phyloP scores from a whole-genome alignment of 768 basidiomycete genomes.

The Mycena vitilis region DNA sequence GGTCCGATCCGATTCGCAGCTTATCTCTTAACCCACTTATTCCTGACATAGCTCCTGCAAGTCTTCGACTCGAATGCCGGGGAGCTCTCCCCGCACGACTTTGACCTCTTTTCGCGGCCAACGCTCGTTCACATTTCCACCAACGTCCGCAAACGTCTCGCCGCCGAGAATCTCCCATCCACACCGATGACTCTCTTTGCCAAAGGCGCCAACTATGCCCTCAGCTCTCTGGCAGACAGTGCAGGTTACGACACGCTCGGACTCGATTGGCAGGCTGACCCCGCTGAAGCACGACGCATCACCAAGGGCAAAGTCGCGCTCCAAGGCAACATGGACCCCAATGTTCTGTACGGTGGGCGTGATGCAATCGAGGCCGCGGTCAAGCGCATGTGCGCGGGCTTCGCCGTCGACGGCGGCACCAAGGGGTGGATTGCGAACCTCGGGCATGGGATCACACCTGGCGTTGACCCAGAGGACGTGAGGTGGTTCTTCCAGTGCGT shows the following conservation, averaged over 20 bases:
- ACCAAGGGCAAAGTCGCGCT: conserved; percentile 75
- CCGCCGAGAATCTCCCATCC: conserved; percentile 60
- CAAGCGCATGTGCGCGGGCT: conserved; percentile 83
- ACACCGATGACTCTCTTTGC: conserved; percentile 94
- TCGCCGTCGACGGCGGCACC: conserved; percentile 65
- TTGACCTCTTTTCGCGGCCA: conserved; percentile 85
- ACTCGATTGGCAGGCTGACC: conserved; percentile 92
- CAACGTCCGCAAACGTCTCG: conserved; percentile 72
- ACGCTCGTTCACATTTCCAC: conserved; percentile 78
- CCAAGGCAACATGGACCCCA: conserved; percentile 96
- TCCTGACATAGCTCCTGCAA: conserved; percentile 79
- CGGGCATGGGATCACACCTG: conserved; percentile 97
- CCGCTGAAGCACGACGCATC: conserved; percentile 71
- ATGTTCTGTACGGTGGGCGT: conserved; percentile 84
- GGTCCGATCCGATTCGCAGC: conserved; percentile 56
- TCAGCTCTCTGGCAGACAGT: conserved; percentile 67
- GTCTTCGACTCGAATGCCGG: conserved; percentile 98
- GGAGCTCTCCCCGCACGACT: conserved; percentile 91
- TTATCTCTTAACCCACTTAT: conserved; percentile 13
- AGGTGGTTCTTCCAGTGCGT: conserved; percentile 92
- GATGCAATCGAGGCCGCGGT: conserved; percentile 90
- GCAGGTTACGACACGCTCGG: conserved; percentile 90
- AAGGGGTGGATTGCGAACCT: conserved; percentile 96
- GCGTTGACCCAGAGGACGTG: conserved; percentile 93
- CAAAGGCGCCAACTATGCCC: conserved; percentile 88